A percentile compares a stretch with the other conserved stretches of the same genome.
Evolutionary conservation across 2,329 filamentous ascomycete species (phyloP).

Genomic region (Calonectria hawksworthii): DNA sequence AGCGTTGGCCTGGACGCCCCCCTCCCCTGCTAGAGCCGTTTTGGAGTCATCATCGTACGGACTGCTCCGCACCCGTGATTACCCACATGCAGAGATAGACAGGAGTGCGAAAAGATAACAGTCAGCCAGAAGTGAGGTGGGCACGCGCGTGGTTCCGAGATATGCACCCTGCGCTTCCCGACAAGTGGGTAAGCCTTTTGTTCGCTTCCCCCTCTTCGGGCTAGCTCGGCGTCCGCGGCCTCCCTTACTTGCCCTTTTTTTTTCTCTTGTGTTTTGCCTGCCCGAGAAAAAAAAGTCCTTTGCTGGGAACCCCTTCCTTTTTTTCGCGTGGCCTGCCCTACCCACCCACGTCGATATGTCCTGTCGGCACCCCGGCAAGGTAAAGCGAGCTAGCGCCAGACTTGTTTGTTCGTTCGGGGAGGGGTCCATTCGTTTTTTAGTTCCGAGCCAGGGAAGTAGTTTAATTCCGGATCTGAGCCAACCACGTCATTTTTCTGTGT

Average conservation of each 20-base stretch:
- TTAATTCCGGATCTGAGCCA: neutral
- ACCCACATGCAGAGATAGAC: neutral
- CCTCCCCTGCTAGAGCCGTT: neutral
- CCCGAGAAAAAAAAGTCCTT: neutral
- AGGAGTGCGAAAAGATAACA: neutral
- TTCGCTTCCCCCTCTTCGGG: neutral
- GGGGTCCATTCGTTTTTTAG: neutral
- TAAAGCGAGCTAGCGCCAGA: neutral
- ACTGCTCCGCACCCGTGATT: neutral
- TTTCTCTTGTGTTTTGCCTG: neutral
- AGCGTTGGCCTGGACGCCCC: neutral
- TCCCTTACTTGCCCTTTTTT: neutral
- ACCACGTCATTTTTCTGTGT: constrained; percentile 10
- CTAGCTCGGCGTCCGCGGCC: neutral
- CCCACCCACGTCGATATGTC: too few species aligned
- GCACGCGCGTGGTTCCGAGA: neutral
- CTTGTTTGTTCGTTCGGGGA: neutral
- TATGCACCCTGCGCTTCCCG: neutral
- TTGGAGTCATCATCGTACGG: neutral
- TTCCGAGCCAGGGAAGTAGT: neutral
- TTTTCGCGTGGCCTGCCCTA: neutral
- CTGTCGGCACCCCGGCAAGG: neutral
- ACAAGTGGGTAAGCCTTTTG: neutral
- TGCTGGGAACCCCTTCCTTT: neutral
- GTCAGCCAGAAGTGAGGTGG: neutral